Evolutionary conservation across 2,329 filamentous ascomycete genomes (phyloP).

Genomic region (Knufia petricola): DNA sequence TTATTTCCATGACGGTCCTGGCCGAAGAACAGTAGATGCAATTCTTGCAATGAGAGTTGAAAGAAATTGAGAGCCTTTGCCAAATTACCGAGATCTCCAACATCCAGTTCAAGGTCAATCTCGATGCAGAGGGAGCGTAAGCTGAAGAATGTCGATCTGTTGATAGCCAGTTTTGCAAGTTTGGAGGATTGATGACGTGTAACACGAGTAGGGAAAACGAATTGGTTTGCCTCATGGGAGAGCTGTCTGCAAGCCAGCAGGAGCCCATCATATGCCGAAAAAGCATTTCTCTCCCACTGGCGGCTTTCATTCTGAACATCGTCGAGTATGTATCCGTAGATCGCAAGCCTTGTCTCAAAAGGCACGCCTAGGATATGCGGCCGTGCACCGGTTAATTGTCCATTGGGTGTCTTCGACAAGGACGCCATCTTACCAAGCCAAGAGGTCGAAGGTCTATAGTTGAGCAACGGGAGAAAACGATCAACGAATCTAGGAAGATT

Average conservation of each 20-base stretch:
- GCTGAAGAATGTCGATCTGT: background rate
- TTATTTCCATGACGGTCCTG: slow-evolving; percentile 9
- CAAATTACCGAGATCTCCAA: slow-evolving; percentile 5
- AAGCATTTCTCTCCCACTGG: background rate
- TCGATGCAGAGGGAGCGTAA: slow-evolving; percentile 13
- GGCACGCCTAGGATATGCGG: slow-evolving; percentile 15
- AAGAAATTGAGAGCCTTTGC: slow-evolving; percentile 8
- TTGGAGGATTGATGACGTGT: slow-evolving; percentile 8
- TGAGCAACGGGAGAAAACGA: background rate
- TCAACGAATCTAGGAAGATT: too few relatives aligned
- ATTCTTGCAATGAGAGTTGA: slow-evolving; percentile 13
- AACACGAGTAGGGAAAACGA: slow-evolving; percentile 4
- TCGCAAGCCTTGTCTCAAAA: slow-evolving; percentile 13
- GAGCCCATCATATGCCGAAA: slow-evolving; percentile 9
- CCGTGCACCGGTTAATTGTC: slow-evolving; percentile 5
- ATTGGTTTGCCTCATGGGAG: slow-evolving; percentile 10
- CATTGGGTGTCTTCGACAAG: background rate
- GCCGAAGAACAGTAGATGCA: slow-evolving; percentile 16
- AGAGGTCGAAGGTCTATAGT: background rate
- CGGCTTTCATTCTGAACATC: background rate
- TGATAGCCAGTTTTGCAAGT: slow-evolving; percentile 8
- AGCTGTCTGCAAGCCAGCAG: slow-evolving; percentile 13
- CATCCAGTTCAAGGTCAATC: slow-evolving; percentile 11
- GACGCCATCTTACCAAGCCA: background rate
- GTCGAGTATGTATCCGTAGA: background rate